Evolutionary conservation across 2,329 filamentous ascomycete species (phyloP).

Genomic region (Colletotrichum melonis): DNA sequence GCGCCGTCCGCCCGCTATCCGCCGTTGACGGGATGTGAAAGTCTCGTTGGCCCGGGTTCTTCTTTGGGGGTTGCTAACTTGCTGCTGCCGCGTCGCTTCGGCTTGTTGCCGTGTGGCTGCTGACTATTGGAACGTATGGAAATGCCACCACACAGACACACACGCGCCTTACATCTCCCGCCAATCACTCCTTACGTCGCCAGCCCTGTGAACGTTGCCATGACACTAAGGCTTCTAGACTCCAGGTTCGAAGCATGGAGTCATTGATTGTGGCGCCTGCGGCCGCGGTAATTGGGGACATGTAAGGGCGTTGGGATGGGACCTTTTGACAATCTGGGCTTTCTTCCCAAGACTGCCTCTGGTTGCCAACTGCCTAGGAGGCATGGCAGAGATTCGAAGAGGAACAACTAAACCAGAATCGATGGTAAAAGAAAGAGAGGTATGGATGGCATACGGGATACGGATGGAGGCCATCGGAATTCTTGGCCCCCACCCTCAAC

Average conservation of each 20-base stretch:
- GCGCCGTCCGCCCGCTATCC: neutral
- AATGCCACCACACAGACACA: constrained; percentile 6
- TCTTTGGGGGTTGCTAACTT: neutral
- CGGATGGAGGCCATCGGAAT: neutral
- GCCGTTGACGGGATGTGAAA: neutral
- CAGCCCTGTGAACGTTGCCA: constrained; percentile 29
- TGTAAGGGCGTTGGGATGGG: neutral
- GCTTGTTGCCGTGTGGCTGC: constrained; percentile 31
- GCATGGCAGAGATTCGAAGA: neutral
- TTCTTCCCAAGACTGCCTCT: neutral
- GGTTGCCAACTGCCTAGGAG: neutral
- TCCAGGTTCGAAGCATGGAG: neutral
- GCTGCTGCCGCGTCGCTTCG: constrained; percentile 11
- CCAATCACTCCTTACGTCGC: neutral
- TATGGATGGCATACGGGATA: no score
- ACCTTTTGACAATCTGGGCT: neutral
- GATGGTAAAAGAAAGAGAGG: neutral
- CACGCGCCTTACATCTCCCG: constrained; percentile 2
- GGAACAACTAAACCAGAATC: no score
- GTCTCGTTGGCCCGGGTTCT: neutral
- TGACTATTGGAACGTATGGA: constrained; percentile 28
- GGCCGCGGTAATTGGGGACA: constrained; percentile 10
- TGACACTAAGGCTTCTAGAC: constrained; percentile 28
- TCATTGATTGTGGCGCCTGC: constrained; percentile 23
- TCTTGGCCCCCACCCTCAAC: neutral